phyloP scores from a whole-genome alignment of 2,329 filamentous ascomycete genomes.

The Penicillium brevicompactum region DNA sequence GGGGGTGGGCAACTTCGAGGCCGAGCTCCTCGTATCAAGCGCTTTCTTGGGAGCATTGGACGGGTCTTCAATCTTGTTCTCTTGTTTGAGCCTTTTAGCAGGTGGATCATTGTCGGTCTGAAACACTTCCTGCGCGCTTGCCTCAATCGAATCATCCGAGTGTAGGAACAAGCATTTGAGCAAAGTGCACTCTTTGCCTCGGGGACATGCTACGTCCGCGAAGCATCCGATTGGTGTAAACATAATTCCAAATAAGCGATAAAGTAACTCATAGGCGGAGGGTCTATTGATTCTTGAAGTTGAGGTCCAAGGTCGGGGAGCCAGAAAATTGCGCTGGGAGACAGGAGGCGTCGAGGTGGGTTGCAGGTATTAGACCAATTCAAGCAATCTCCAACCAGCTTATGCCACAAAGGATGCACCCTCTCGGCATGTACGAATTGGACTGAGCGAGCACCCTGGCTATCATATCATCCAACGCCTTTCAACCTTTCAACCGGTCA shows the following conservation, averaged over 20 bases:
- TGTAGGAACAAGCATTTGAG: conserved; percentile 63
- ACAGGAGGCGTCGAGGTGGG: not conserved
- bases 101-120: conserved; percentile 22
- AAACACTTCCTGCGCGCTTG: conserved; percentile 6
- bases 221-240: conserved; percentile 60
- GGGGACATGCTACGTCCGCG: conserved; percentile 56
- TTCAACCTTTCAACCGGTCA: not conserved
- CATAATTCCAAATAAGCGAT: conserved; percentile 40
- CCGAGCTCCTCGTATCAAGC: not conserved
- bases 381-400: not conserved
- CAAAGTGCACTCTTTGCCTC: conserved; percentile 52
- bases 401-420: not conserved
- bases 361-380: not conserved
- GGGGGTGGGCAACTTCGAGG: not conserved
- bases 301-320: not conserved
- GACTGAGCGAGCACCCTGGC: not conserved
- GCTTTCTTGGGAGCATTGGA: conserved; percentile 1
- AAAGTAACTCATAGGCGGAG: not conserved
- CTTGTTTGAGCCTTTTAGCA: conserved; percentile 34
- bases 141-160: conserved; percentile 10
- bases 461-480: not conserved
- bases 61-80: not conserved
- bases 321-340: not conserved
- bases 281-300: not conserved
- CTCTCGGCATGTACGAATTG: not conserved